Evolutionary conservation across 495 filamentous ascomycete species (phyloP), one percentile per base, ranked within the genome.

Genomic region (Daldinia grandis): DNA sequence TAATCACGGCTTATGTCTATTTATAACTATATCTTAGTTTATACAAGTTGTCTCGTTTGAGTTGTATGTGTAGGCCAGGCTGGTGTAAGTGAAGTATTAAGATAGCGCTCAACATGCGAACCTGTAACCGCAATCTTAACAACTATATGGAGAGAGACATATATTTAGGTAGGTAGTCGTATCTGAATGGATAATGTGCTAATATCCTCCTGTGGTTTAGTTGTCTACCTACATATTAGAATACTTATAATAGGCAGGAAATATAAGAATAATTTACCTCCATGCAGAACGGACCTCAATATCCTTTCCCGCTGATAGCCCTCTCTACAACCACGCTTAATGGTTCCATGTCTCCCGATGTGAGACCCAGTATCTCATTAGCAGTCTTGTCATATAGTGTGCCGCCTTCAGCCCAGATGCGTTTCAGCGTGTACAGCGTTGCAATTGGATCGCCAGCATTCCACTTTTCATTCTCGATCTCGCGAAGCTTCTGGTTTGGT

Each of bases 391-490:
- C 83, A 75, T 93, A 92, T 60, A 92, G 72, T 1, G 91, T 92
- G 1, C 90, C 87, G 0, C 91, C 91, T 73, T 91, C 87, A 0
- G 86, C 85, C 90, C 90, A 92, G 49, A 92, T 92, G 25, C 90
- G 81, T 55, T 87, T 78, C 69, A 92, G 78, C 0, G 91, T 91
- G 38, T 83, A 77, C 1, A 74, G 59, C 0, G 86, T 88, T n/a
- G 89, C 88, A 21, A 70, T 30, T 1, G 88, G 87, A 42, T 81
- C 77, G 0, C 81, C 81, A 25, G 81, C 76, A 25, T 82, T 84
- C 87, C 87, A 91, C 1, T 83, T 79, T 72, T 83, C 77, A 38
- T 76, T 74, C 76, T 92, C 90, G 30, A 87, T 51, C 55, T 81
- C 72, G 27, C 81, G 81, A 42, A 91, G 74, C 49, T 80, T 77